Base-by-base conservation (phyloP, 805 yeast species). In the Myxozyma kluyveri region DNA sequence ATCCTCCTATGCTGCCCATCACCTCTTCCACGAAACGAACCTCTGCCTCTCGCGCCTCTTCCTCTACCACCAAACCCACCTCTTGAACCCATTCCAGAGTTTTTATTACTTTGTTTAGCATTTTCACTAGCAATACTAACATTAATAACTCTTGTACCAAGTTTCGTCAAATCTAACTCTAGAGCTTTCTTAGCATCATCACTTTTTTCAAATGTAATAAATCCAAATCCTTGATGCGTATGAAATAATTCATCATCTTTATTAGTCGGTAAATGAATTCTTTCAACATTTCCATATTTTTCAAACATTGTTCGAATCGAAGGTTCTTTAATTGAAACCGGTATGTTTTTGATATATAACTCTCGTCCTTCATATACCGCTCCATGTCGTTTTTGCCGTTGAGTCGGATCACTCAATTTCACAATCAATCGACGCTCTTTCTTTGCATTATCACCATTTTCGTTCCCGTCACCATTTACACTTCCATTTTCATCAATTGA, bases 181-280 rank as follows among this genome's bases (percentile, higher is more conserved):
- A 82, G 56, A 0, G 88, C 81, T 2, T 64, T 63, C 0, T 67
- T 61, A 0, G 88, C 86, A 2, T 73, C 75, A 1, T 71, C 73
- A 6, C 66, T 63, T 0, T 67, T 66, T 1, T 62, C 51, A 59
- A 80, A 85, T 0, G 78, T 70, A 0, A 86, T 68, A 62, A 86
- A 85, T 0, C 84, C 95, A 65, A 75, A 82, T 0, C 91, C 90
- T 42, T 79, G 80, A 61, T 82, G 76, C 14, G 63, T 56, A 5
- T 70, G 62, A 29, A 67, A 52, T 2, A 50, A 44, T 36, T 50
- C 59, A 5, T 65, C 64, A 37, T 35, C 29, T 4, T 18, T 7
- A 26, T 62, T 65, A 27, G 65, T 65, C 42, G 75, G 52, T 2
- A 84, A 55, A 29, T 69, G 72, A 0, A 85, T 65, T 35, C 67